Conservation (phyloP, 139 green algal genomes). For the Closterium sp. region DNA sequence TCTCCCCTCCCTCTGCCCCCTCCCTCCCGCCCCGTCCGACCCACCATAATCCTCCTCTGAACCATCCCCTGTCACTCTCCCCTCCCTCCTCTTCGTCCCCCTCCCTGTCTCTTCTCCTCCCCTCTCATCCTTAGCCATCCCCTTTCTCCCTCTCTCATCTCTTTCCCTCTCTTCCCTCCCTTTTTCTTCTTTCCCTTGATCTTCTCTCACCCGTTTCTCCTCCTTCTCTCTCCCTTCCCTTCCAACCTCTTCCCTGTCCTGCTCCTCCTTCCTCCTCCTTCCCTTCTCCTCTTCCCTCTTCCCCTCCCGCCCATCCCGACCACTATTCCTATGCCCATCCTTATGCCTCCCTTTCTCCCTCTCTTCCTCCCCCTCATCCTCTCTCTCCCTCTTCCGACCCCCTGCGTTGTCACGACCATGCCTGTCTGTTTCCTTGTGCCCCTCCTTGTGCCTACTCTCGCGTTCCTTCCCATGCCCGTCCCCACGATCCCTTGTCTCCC, state of each 20-base stretch:
- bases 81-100: neutral
- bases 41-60: neutral
- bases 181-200: neutral
- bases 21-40: neutral
- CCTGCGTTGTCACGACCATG: neutral
- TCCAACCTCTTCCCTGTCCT: neutral
- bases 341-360: conserved; percentile 5
- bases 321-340: neutral
- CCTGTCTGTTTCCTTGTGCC: neutral
- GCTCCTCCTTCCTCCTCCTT: neutral
- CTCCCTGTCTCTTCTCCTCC: neutral
- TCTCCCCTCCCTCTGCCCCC: neutral
- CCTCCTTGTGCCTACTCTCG: neutral
- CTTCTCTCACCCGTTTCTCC: neutral
- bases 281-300: neutral
- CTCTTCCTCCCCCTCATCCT: neutral
- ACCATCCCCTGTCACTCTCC: neutral
- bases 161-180: neutral
- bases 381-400: neutral
- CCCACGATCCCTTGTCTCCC: neutral
- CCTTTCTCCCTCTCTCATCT: neutral
- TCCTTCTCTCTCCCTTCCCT: conserved; percentile 6
- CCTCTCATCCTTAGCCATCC: neutral
- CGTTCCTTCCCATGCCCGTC: neutral
- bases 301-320: neutral